A percentile compares a stretch with the other conserved stretches of the same genome.
phyloP scores from a whole-genome alignment of 352 stramenopile species.

The Globisporangium barbulae region DNA sequence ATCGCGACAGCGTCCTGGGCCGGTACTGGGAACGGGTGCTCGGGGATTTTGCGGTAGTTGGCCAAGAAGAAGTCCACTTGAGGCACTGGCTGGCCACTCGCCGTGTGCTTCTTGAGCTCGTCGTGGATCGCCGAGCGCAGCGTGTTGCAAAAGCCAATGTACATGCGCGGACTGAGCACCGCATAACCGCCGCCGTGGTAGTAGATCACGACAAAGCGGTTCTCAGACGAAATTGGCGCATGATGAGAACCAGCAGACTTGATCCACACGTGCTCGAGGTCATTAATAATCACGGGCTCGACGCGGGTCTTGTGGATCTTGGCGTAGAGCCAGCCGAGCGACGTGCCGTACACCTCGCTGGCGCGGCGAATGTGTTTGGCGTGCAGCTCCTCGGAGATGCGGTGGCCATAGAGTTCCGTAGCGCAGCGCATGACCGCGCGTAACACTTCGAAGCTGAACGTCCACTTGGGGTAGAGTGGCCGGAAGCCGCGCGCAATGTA shows the following conservation, averaged over 20 bases:
- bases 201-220: conserved; percentile 17
- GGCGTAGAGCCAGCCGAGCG: conserved; percentile 23
- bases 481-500: conserved; percentile 17
- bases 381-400: conserved; percentile 18
- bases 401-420: conserved; percentile 23
- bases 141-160: conserved; percentile 36
- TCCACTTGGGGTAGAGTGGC: conserved; percentile 33
- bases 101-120: conserved; percentile 11
- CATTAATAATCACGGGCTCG: conserved; percentile 25
- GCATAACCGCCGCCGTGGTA: conserved; percentile 46
- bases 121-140: conserved; percentile 21
- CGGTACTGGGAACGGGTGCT: conserved; percentile 35
- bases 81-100: not conserved
- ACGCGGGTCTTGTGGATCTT: conserved; percentile 22
- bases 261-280: conserved; percentile 39
- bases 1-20: conserved; percentile 32
- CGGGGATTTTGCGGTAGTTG: conserved; percentile 54
- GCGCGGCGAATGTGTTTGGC: conserved; percentile 21
- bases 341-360: conserved; percentile 22
- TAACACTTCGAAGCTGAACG: conserved; percentile 29
- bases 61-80: conserved; percentile 36
- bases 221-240: not conserved
- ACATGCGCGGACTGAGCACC: conserved; percentile 35
- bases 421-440: conserved; percentile 18
- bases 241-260: not conserved